Conservation (phyloP, 352 stramenopile species). For the Plasmopara halstedii region DNA sequence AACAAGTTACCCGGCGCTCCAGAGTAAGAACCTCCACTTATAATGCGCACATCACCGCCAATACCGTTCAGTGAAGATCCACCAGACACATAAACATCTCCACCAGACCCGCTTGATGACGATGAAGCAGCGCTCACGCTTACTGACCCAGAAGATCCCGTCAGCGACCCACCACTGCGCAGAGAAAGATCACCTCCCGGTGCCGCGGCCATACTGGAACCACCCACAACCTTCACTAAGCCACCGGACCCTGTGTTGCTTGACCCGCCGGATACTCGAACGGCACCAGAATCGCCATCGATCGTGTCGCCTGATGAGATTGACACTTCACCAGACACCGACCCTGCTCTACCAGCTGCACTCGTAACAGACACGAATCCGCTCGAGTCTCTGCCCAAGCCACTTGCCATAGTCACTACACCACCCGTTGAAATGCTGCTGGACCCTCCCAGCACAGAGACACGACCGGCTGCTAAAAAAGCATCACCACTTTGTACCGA, state of each 20-base stretch:
- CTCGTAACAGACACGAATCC: conserved; percentile 11
- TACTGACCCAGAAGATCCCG: conserved; percentile 9
- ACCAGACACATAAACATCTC: conserved; percentile 8
- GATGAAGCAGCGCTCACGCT: conserved; percentile 11
- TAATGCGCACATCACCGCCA: conserved; percentile 8
- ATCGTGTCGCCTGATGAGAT: conserved; percentile 5
- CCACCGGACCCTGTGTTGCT: conserved; percentile 9
- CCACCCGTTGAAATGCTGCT: conserved; percentile 15
- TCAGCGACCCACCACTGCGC: conserved; percentile 3
- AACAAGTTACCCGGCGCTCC: conserved; percentile 5
- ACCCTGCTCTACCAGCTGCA: conserved; percentile 1
- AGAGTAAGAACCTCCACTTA: not conserved
- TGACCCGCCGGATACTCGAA: conserved; percentile 14
- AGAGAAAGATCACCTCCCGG: conserved; percentile 9
- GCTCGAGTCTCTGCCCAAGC: conserved; percentile 9
- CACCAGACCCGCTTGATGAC: conserved; percentile 12
- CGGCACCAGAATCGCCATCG: conserved; percentile 15
- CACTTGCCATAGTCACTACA: conserved; percentile 14
- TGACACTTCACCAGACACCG: conserved; percentile 8
- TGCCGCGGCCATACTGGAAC: conserved; percentile 3
- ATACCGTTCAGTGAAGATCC: conserved; percentile 7
- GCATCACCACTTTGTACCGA: conserved; percentile 8
- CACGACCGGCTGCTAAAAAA: conserved; percentile 3
- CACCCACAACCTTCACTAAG: conserved; percentile 11
- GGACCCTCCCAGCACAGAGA: conserved; percentile 10